A percentile compares a stretch with the other conserved stretches of the same genome.
phyloP scores from a whole-genome alignment of 305 asterid species.

The Rubia tinctorum region DNA sequence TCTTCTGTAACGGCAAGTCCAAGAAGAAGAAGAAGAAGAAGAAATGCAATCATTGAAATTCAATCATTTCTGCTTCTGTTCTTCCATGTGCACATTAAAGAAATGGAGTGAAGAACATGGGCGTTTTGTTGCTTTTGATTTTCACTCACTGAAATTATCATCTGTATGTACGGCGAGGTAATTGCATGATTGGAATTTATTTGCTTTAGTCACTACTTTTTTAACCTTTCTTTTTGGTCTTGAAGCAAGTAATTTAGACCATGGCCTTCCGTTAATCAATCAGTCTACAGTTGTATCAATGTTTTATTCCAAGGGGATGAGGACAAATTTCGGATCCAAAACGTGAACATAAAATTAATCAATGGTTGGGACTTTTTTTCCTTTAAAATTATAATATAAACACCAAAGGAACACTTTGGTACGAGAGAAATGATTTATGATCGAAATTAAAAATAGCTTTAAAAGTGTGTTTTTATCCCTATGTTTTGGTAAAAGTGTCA shows the following conservation, averaged over 20 bases:
- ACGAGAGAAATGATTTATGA: too few relatives aligned
- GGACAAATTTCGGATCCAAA: conserved; percentile 49
- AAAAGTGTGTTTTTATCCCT: too few relatives aligned
- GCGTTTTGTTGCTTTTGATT: conserved; percentile 18
- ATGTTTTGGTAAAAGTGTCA: too few relatives aligned
- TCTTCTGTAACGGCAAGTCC: conserved; percentile 58
- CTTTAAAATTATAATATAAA: neutral
- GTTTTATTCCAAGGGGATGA: conserved; percentile 25
- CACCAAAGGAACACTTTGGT: too few relatives aligned
- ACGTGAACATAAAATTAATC: conserved; percentile 26
- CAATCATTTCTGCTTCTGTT: neutral
- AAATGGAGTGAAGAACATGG: conserved; percentile 18
- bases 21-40: conserved; percentile 79
- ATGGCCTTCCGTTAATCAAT: conserved; percentile 10
- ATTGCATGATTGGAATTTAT: conserved; percentile 27
- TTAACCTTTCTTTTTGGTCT: conserved; percentile 22
- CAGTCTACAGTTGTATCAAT: conserved; percentile 12
- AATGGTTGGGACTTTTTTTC: conserved; percentile 28
- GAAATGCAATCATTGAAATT: conserved; percentile 13
- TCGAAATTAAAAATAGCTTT: too few relatives aligned
- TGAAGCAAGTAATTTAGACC: neutral
- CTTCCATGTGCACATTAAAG: neutral
- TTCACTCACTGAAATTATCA: neutral
- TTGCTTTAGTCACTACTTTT: conserved; percentile 19
- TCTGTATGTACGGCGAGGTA: conserved; percentile 5